Evolutionary conservation across 2,329 filamentous ascomycete genomes (phyloP).

Genomic region (Dactylonectria macrodidyma): DNA sequence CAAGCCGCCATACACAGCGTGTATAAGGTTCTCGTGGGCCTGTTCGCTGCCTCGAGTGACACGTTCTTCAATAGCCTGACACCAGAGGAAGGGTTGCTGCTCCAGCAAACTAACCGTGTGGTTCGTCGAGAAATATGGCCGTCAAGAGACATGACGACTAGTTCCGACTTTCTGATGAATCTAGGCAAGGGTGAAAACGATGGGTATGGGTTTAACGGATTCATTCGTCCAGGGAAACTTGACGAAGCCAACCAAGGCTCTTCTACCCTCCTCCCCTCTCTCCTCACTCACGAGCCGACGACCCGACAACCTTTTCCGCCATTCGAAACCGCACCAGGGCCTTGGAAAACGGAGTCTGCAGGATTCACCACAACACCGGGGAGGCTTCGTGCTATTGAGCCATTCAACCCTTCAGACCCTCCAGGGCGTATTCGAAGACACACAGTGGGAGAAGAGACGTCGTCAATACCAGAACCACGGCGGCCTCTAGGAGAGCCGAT

Average conservation of each 20-base stretch:
- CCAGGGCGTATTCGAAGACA: conserved; percentile 41
- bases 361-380: conserved; percentile 33
- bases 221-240: conserved; percentile 47
- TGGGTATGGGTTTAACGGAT: conserved; percentile 52
- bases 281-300: conserved; percentile 30
- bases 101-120: conserved; percentile 61
- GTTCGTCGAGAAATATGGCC: conserved; percentile 64
- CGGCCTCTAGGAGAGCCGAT: conserved; percentile 61
- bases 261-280: conserved; percentile 27
- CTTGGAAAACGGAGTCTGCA: conserved; percentile 36
- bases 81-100: conserved; percentile 62
- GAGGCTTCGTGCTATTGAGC: conserved; percentile 34
- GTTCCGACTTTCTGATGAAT: conserved; percentile 64
- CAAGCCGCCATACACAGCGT: conserved; percentile 60
- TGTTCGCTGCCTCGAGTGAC: conserved; percentile 64
- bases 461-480: conserved; percentile 35
- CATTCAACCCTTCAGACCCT: conserved; percentile 32
- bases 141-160: conserved; percentile 61
- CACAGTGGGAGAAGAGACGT: conserved; percentile 45
- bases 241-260: conserved; percentile 20
- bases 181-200: conserved; percentile 63
- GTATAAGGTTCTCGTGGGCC: conserved; percentile 66
- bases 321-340: conserved; percentile 26
- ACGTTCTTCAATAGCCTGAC: conserved; percentile 57
- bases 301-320: conserved; percentile 32